phyloP scores from a whole-genome alignment of 495 filamentous ascomycete genomes.

The Eremomyces bilateralis region DNA sequence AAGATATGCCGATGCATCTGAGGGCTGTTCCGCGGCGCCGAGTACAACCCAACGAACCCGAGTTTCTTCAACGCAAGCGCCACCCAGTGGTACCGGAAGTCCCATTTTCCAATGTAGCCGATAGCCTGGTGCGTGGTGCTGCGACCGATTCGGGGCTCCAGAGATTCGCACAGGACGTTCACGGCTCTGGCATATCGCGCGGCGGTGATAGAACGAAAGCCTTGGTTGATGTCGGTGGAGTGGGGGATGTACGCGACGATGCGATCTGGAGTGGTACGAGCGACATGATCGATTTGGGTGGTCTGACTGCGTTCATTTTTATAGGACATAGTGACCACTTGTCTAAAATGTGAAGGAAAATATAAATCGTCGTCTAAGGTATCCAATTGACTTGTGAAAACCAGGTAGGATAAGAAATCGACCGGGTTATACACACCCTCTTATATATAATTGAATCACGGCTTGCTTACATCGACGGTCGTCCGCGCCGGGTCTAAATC shows the following conservation, averaged over 20 bases:
- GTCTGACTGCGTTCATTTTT: too few species aligned
- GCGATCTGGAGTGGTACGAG: too few species aligned
- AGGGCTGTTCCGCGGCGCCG: neutral
- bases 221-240: neutral
- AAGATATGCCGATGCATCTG: neutral
- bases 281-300: too few species aligned
- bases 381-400: too few species aligned
- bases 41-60: neutral
- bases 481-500: too few species aligned
- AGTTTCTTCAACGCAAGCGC: neutral
- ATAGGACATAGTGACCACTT: too few species aligned
- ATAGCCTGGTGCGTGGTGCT: neutral
- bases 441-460: too few species aligned
- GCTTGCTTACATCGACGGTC: too few species aligned
- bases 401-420: too few species aligned
- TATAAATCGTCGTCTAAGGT: too few species aligned
- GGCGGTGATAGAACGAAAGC: neutral
- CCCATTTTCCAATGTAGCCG: neutral
- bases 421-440: too few species aligned
- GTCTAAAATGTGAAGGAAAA: too few species aligned
- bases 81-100: neutral
- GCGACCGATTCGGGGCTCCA: neutral
- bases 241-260: neutral
- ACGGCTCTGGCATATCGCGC: neutral
- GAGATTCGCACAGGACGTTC: neutral